A percentile compares a stretch with the other conserved stretches of the same genome.
Conservation (phyloP, 805 yeast genomes). For the Lachancea meyersii region DNA sequence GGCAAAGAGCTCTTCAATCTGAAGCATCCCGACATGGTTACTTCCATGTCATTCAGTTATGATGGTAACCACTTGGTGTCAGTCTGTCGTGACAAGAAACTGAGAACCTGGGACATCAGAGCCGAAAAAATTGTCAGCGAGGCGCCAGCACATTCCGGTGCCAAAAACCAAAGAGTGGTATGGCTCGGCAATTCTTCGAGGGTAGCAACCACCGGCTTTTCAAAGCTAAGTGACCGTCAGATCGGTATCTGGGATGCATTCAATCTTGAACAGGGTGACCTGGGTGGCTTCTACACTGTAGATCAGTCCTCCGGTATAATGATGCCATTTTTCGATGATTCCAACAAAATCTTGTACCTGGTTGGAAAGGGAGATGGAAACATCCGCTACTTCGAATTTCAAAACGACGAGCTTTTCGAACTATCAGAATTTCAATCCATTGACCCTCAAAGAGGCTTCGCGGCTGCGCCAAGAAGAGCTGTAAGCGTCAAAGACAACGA, state of each 20-base stretch:
- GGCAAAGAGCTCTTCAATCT: slow-evolving; percentile 67
- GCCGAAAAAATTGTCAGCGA: slow-evolving; percentile 68
- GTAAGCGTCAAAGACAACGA: slow-evolving; percentile 81
- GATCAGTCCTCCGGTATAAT: slow-evolving; percentile 91
- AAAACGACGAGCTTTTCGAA: slow-evolving; percentile 73
- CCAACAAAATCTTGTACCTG: slow-evolving; percentile 71
- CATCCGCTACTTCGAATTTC: slow-evolving; percentile 87
- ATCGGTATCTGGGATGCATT: slow-evolving; percentile 87
- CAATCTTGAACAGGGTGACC: slow-evolving; percentile 70
- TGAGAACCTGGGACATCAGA: slow-evolving; percentile 89
- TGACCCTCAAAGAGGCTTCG: slow-evolving; percentile 95
- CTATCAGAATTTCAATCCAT: slow-evolving; percentile 84
- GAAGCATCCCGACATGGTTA: slow-evolving; percentile 82
- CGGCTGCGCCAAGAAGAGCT: slow-evolving; percentile 76
- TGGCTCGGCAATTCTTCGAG: slow-evolving; percentile 90
- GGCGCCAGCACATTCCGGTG: slow-evolving; percentile 89
- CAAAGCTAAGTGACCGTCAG: slow-evolving; percentile 88
- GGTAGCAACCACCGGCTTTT: slow-evolving; percentile 89
- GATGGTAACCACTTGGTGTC: slow-evolving; percentile 85
- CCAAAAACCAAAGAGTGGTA: slow-evolving; percentile 78
- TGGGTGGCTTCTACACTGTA: slow-evolving; percentile 79
- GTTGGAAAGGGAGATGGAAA: slow-evolving; percentile 99
- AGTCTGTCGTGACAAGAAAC: slow-evolving; percentile 80
- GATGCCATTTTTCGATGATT: slow-evolving; percentile 84
- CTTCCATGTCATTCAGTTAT: slow-evolving; percentile 88